Evolutionary conservation across 305 asterid species (phyloP).

Genomic region (Coffea humblotiana): DNA sequence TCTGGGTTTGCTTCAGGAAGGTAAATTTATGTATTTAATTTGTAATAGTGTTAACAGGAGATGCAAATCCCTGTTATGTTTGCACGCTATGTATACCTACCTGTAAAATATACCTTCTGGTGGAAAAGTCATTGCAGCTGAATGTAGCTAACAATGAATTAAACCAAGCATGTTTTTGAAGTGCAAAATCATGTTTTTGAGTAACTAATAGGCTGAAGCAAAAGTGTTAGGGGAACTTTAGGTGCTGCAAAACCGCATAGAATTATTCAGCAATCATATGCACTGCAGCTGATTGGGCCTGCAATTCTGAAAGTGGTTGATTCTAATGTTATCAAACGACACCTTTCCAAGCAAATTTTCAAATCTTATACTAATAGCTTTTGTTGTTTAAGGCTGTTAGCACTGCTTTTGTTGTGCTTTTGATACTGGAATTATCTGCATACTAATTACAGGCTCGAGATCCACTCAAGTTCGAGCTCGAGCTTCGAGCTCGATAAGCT

Average conservation of each 20-base stretch:
- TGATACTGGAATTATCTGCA: background rate
- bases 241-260: too few species aligned
- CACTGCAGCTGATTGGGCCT: too few species aligned
- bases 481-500: too few species aligned
- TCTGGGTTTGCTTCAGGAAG: slow-evolving; percentile 89
- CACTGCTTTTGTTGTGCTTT: background rate
- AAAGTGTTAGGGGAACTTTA: too few species aligned
- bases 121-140: background rate
- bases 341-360: too few species aligned
- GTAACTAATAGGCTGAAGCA: too few species aligned
- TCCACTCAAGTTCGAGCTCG: too few species aligned
- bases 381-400: background rate
- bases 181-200: too few species aligned
- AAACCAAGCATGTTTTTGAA: background rate
- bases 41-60: background rate
- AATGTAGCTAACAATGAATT: background rate
- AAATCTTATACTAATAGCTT: too few species aligned
- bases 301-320: too few species aligned
- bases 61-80: background rate
- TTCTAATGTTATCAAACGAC: too few species aligned
- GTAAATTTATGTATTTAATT: slow-evolving; percentile 29
- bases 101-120: background rate
- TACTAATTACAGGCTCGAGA: slow-evolving; percentile 42
- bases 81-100: background rate
- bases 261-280: too few species aligned